phyloP scores from a whole-genome alignment of 306 rosid genomes.

The Vicia sativa region DNA sequence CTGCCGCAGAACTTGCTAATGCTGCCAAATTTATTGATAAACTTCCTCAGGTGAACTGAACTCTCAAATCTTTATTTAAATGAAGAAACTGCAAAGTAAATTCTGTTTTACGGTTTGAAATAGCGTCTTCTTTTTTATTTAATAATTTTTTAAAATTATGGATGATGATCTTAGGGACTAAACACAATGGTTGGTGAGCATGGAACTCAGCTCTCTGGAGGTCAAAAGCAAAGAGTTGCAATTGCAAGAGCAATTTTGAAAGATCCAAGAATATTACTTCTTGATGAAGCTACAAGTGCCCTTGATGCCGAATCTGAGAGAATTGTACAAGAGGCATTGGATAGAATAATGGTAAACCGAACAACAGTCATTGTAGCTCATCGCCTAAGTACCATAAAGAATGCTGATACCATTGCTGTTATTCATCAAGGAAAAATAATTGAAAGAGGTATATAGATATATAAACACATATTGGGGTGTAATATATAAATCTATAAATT shows the following conservation, averaged over 20 bases:
- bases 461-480: neutral
- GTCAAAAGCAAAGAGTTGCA: slow-evolving; percentile 68
- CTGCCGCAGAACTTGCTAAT: slow-evolving; percentile 43
- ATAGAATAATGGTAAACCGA: slow-evolving; percentile 61
- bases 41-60: slow-evolving; percentile 40
- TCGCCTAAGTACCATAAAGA: slow-evolving; percentile 66
- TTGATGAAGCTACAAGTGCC: slow-evolving; percentile 65
- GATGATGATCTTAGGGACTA: slow-evolving; percentile 47
- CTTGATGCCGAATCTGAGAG: slow-evolving; percentile 75
- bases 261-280: slow-evolving; percentile 69
- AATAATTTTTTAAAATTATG: too few relatives aligned
- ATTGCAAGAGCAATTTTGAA: slow-evolving; percentile 79
- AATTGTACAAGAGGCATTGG: slow-evolving; percentile 66
- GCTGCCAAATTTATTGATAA: slow-evolving; percentile 42
- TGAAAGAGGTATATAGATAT: slow-evolving; percentile 59
- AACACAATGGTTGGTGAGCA: too few relatives aligned
- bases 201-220: slow-evolving; percentile 73
- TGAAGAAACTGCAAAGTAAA: neutral
- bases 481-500: slow-evolving; percentile 6
- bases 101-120: neutral
- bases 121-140: neutral
- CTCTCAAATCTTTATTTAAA: slow-evolving; percentile 3
- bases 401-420: slow-evolving; percentile 65
- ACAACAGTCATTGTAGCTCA: slow-evolving; percentile 76
- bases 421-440: slow-evolving; percentile 65